A percentile compares a stretch with the other conserved stretches of the same genome.
Evolutionary conservation across 257 asterid species (phyloP).

Genomic region (Penstemon eatonii): DNA sequence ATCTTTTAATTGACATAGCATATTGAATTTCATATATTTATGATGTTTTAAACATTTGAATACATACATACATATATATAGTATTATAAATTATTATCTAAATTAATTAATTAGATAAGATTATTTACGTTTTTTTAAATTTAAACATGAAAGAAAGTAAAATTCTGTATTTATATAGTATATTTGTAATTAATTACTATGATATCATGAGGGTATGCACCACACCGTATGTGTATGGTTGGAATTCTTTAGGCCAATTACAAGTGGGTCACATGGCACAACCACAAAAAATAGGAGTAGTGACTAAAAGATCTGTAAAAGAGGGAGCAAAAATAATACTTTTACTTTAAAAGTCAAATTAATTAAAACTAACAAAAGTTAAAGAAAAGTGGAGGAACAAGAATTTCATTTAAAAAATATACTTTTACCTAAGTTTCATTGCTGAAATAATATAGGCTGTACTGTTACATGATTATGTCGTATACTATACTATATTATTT

Average conservation of each 20-base stretch:
- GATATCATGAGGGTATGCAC: not conserved
- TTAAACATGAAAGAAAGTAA: too few species aligned
- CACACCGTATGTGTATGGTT: not conserved
- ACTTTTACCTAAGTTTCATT: conserved; percentile 1
- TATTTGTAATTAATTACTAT: too few species aligned
- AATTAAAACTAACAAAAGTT: conserved; percentile 9
- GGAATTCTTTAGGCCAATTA: conserved; percentile 20
- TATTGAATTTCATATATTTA: too few species aligned
- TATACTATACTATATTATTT: not conserved
- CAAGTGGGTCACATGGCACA: conserved; percentile 35
- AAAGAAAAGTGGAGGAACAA: conserved; percentile 5
- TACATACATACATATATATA: too few species aligned
- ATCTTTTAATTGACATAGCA: too few species aligned
- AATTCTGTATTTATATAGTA: too few species aligned
- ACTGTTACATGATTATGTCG: conserved; percentile 27
- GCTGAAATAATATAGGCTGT: not conserved
- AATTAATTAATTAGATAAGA: too few species aligned
- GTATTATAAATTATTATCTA: too few species aligned
- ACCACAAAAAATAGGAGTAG: conserved; percentile 27
- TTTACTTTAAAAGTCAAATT: conserved; percentile 17
- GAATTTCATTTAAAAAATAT: conserved; percentile 6
- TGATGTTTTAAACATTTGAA: too few species aligned
- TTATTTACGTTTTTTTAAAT: too few species aligned
- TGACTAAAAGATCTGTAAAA: not conserved
- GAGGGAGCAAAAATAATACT: not conserved